Evolutionary conservation across 1,284 basidiomycete genomes (phyloP).

Genomic region (Ceratobasidium theobromae): DNA sequence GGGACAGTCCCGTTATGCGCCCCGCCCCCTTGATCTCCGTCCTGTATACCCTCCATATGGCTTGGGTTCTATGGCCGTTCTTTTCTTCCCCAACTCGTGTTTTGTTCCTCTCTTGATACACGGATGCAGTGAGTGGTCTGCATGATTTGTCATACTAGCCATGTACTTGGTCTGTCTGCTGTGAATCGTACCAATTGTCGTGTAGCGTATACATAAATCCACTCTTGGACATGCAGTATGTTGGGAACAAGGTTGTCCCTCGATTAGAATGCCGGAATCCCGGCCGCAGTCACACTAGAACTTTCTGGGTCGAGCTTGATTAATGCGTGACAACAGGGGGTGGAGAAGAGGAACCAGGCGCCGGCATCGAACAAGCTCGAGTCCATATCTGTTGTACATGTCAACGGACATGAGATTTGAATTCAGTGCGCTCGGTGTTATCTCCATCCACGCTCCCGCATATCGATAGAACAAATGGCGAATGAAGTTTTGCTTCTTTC

Average conservation of each 20-base stretch:
- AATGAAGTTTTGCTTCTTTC: too few relatives aligned
- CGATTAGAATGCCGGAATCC: background rate
- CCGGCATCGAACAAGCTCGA: background rate
- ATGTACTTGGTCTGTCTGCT: too few relatives aligned
- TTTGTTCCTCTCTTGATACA: background rate
- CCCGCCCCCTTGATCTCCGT: too few relatives aligned
- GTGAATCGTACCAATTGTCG: too few relatives aligned
- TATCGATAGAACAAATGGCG: too few relatives aligned
- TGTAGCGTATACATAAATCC: too few relatives aligned
- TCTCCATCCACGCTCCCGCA: too few relatives aligned
- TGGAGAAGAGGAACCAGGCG: background rate
- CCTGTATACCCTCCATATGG: slow-evolving; percentile 11
- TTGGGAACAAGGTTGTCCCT: too few relatives aligned
- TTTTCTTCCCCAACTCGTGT: background rate
- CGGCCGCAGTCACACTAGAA: background rate
- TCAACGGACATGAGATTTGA: too few relatives aligned
- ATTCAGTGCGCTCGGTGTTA: too few relatives aligned
- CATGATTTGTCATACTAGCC: too few relatives aligned
- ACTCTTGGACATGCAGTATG: too few relatives aligned
- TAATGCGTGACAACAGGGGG: background rate
- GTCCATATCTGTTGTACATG: background rate
- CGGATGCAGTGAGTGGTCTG: background rate
- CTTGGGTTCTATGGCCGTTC: slow-evolving; percentile 11
- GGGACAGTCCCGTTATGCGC: slow-evolving; percentile 22
- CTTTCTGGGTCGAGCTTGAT: background rate